Base-by-base conservation (phyloP, 2,329 filamentous ascomycete genomes). In the Xylariaceae sp. region DNA sequence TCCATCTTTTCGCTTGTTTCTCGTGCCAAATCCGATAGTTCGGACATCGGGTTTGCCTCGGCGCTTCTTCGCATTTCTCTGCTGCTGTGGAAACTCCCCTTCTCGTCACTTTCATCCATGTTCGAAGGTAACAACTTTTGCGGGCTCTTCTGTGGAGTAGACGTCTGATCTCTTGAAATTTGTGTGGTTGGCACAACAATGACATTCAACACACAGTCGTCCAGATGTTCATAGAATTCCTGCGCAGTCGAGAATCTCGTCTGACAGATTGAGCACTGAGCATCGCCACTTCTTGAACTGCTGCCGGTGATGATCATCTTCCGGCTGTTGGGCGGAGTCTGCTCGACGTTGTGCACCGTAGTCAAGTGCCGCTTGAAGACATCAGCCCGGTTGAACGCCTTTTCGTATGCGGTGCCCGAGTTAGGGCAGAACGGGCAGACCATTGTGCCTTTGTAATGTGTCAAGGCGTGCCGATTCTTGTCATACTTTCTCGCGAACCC, bases 381-480 rank as follows among this genome's bases (percentile, higher is more conserved):
- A 61, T 97, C 92, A 53, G 92, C 91, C 51, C 92, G 84, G 75
- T 97, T 96, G 69, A 97, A 97, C 59, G 89, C 93, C 81, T 96
- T 97, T 73, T 96, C 92, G 1, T 88, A 88, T 7, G 90, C 83
- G 5, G 90, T 93, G 4, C 92, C 92, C 28, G 89, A 90, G 33
- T 90, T 90, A 1, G 91, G 90, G 64, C 92, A 96, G 75, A 96
- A 97, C 31, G 90, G 91, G 67, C 92, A 97, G 19, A 96, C 90
- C 92, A 96, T 96, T 45, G 89, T 96, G 39, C 92, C 92, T 74
- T 96, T 96, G 81, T 96, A 97, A 70, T 97, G 92, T 5, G 92
- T 97, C 57, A 96, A 73, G 5, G 91, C 96, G 70, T 97, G 92
- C 42, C 92, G 79, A 73, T 96, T 96, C 80, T 96, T 96, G 77